Evolutionary conservation across 768 basidiomycete genomes (phyloP), one percentile per base, ranked within the genome.

Genomic region (Butyriboletus loyo): DNA sequence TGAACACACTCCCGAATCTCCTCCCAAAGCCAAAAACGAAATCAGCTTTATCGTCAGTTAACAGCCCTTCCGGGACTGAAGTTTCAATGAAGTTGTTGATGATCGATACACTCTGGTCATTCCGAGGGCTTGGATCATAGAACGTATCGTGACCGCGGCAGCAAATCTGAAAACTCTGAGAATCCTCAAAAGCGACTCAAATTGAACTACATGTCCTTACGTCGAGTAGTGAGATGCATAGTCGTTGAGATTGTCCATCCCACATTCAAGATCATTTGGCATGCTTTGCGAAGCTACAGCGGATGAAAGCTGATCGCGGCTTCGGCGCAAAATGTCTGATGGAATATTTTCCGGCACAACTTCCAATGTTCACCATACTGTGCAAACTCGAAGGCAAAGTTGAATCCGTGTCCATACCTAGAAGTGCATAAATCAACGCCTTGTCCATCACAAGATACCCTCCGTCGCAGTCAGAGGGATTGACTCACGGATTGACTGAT

Each of bases 61-160:
- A 48, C 35, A 42, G 49, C 21, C 59, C 52, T 2, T 51, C 38
- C 0, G 36, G 14, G 3, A 54, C 0, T 8, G 54, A 64, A 47
- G 24, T 35, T 6, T 51, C 21, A 11, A 55, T 7, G 36, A 57
- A 64, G 0, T 42, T 49, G 17, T 55, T 38, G 11, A 61, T 51
- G 14, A 50, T 43, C 2, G 48, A 49, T 25, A 63, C 62, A 42
- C 61, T 64, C 7, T 38, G 38, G 30, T 63, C 62, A 25, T 53
- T 35, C 8, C 6, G 43, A 14, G 53, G 56, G 14, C 22, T 54
- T 25, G 59, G 55, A 25, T 64, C 59, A 59, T 8, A 10, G 49
- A 50, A 17, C 39, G 34, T 38, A 64, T 52, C 4, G 63, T 56
- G 36, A 74, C 70, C 60, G 71, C 49, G 57, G 62, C 68, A 17